phyloP scores from a whole-genome alignment of 2,329 filamentous ascomycete species.

The Blumeriella jaapii region DNA sequence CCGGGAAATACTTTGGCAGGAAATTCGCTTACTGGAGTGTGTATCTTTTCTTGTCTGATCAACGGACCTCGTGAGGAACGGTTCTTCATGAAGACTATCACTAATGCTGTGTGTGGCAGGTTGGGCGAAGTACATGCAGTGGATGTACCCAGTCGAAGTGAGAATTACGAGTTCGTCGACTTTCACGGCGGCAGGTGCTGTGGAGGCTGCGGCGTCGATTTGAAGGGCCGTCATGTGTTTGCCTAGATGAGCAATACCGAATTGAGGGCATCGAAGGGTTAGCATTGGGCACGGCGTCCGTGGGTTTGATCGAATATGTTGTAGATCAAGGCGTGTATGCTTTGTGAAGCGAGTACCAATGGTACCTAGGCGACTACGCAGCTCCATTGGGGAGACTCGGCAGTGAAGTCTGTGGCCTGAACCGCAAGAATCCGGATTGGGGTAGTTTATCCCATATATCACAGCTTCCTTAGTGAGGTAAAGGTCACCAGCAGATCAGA shows the following conservation, averaged over 20 bases:
- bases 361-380: no score
- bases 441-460: no score
- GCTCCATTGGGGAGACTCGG: no score
- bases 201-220: constrained; percentile 40
- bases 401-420: no score
- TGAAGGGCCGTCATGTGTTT: constrained; percentile 5
- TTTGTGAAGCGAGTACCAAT: no score
- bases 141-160: constrained; percentile 78
- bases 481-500: no score
- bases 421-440: no score
- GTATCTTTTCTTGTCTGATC: constrained; percentile 26
- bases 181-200: constrained; percentile 52
- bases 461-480: no score
- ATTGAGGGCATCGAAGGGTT: constrained; percentile 1
- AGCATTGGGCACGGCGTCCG: constrained; percentile 11
- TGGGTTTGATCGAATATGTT: background rate
- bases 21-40: constrained; percentile 95
- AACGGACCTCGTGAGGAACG: no score
- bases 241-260: constrained; percentile 7
- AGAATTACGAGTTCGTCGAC: constrained; percentile 48
- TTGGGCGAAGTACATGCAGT: constrained; percentile 90
- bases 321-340: background rate
- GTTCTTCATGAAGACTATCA: no score
- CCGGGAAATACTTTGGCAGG: constrained; percentile 88
- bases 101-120: constrained; percentile 37